Evolutionary conservation across 371 early-diverging fungal genomes (phyloP), one percentile per base, ranked within the genome.

Genomic region (Lichtheimia ornata): DNA sequence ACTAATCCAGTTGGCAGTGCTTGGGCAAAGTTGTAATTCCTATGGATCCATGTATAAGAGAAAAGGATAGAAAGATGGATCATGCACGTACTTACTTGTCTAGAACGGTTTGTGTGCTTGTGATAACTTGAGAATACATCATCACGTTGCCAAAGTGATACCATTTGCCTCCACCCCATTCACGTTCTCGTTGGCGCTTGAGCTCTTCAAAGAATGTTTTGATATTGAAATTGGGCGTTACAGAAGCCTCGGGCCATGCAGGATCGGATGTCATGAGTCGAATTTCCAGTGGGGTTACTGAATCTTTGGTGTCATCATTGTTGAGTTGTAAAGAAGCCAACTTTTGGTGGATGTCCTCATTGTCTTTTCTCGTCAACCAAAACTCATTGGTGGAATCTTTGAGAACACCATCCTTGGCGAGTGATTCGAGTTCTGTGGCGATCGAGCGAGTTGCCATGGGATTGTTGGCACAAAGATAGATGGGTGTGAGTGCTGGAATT

Each of bases 31-130:
- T 69, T 76, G 24, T 76, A 69, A 70, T 97, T 96, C 53, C 84
- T 83, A 62, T 24, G n/a, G 2, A 28, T 14, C 51, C 28, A 59
- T 9, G 27, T 43, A 28, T 15, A 20, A 30, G 20, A 44, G n/a
- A 41, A 41, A 45, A 65, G 13, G 14, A 17, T 35, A 24, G 3
- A 7, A 18, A 14, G 22, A 44, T 52, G 6, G 30, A 22, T n/a
- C 27, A 30, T 15, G 24, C 40, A 27, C 3, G 20, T 43, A 50
- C 70, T 53, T 78, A 89, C 82, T 89, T 92, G 61, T 96, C 96
- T 30, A 97, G 71, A 42, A 96, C 66, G 2, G 95, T 93, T 70
- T 97, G 97, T 2, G 97, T 98, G 14, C 95, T 95, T 2, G 84
- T 80, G 4, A 94, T 77, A 0, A 88, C 84, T 51, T 91, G 83